Conservation (phyloP, 1,284 basidiomycete genomes). For the Wallemia hederae region DNA sequence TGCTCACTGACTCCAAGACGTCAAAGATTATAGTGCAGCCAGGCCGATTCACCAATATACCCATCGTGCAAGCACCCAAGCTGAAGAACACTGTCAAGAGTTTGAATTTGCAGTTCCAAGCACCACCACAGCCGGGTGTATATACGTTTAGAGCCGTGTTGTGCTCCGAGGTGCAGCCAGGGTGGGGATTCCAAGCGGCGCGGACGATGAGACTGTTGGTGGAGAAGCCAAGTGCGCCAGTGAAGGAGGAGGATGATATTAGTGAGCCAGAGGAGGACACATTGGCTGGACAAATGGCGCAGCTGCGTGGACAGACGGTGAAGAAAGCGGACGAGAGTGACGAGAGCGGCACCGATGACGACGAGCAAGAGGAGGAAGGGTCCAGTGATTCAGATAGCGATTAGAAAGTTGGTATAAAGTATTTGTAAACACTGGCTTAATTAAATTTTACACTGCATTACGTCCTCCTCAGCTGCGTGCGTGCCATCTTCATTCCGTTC, state of each 20-base stretch:
- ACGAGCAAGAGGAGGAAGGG: constrained; percentile 14
- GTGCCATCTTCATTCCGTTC: too few relatives aligned
- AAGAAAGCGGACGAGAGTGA: constrained; percentile 30
- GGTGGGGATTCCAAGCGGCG: constrained; percentile 41
- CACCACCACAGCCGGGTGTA: constrained; percentile 50
- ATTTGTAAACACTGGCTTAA: background rate
- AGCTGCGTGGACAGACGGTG: constrained; percentile 71
- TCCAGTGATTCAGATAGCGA: constrained; percentile 14
- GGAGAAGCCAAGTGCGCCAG: constrained; percentile 32
- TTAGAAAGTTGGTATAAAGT: constrained; percentile 1
- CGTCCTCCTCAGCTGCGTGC: too few relatives aligned
- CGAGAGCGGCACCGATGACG: constrained; percentile 22
- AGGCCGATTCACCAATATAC: constrained; percentile 38
- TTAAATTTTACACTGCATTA: background rate
- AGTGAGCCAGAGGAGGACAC: constrained; percentile 86
- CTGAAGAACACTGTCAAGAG: constrained; percentile 36
- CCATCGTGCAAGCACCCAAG: constrained; percentile 28
- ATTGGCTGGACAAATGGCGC: constrained; percentile 90
- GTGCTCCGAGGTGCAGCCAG: background rate
- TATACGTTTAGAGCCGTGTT: constrained; percentile 57
- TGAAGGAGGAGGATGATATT: constrained; percentile 63
- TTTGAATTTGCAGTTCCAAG: constrained; percentile 81
- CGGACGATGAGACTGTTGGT: constrained; percentile 45
- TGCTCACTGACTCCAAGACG: constrained; percentile 69
- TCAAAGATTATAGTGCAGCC: constrained; percentile 78